Evolutionary conservation across 192 early-diverging fungal genomes (phyloP).

Genomic region (Linnemannia schmuckeri): DNA sequence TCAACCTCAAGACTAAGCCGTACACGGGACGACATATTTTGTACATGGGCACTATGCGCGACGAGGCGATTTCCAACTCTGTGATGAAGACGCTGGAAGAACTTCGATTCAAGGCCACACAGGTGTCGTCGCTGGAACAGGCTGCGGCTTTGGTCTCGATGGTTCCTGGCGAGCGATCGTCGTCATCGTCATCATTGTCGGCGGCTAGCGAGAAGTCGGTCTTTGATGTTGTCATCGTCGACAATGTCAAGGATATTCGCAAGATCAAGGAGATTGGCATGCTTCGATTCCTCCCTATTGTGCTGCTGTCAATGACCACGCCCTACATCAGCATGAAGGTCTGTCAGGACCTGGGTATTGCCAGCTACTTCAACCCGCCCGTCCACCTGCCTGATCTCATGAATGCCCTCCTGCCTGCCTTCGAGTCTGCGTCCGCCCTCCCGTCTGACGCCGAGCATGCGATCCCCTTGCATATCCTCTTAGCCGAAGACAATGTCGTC

Average conservation of each 20-base stretch:
- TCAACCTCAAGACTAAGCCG: constrained; percentile 65
- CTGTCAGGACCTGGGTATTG: constrained; percentile 78
- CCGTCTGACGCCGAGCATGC: constrained; percentile 71
- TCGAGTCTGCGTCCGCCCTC: constrained; percentile 74
- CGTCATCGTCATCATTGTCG: constrained; percentile 23
- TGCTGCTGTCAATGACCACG: constrained; percentile 69
- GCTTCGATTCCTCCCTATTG: constrained; percentile 81
- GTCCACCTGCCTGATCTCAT: constrained; percentile 70
- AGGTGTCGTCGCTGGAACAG: constrained; percentile 62
- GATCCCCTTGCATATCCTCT: constrained; percentile 78
- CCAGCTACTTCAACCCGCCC: constrained; percentile 77
- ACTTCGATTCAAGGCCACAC: constrained; percentile 62
- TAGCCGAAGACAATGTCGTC: constrained; percentile 90
- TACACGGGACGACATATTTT: constrained; percentile 76
- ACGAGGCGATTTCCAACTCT: constrained; percentile 44
- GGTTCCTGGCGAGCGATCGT: background rate
- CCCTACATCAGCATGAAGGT: constrained; percentile 74
- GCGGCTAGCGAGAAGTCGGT: constrained; percentile 44
- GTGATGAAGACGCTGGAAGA: constrained; percentile 63
- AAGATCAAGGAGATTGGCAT: constrained; percentile 69
- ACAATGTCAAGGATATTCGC: constrained; percentile 70
- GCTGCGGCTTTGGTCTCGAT: constrained; percentile 57
- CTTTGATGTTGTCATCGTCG: constrained; percentile 80
- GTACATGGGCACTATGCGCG: constrained; percentile 69
- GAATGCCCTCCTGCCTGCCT: constrained; percentile 77